These are phyloP conservation scores for Podaxis sp. DNA, from an alignment of 768 basidiomycete genomes.

Conservation along the genomic window DNA sequence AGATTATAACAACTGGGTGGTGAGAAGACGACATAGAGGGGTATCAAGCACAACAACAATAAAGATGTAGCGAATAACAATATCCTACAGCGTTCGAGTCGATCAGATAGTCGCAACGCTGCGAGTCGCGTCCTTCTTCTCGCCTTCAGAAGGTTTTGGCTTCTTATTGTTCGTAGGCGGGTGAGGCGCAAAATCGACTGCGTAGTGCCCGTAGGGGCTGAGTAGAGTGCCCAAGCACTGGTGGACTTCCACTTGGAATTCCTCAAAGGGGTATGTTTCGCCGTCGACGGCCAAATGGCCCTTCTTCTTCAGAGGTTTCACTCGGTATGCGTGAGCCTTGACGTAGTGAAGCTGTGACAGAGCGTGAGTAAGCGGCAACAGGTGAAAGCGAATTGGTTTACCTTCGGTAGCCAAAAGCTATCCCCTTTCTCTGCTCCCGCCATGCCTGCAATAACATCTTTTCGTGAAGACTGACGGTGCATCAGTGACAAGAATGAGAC, in stretches of 20 bases:
- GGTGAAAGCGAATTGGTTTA: slow-evolving; percentile 27
- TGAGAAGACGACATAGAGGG: background rate
- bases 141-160: background rate
- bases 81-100: background rate
- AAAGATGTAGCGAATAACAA: slow-evolving; percentile 9
- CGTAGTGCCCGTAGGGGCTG: slow-evolving; percentile 62
- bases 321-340: slow-evolving; percentile 72
- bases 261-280: slow-evolving; percentile 70
- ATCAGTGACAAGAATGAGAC: background rate
- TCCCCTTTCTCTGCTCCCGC: slow-evolving; percentile 63
- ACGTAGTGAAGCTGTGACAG: slow-evolving; percentile 59
- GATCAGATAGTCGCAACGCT: slow-evolving; percentile 2
- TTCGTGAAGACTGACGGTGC: slow-evolving; percentile 42
- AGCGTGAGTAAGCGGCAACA: slow-evolving; percentile 3
- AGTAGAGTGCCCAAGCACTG: slow-evolving; percentile 62
- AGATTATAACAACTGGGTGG: background rate
- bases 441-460: slow-evolving; percentile 49
- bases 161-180: slow-evolving; percentile 9
- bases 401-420: slow-evolving; percentile 59
- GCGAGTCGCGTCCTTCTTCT: slow-evolving; percentile 4
- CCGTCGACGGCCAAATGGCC: slow-evolving; percentile 75
- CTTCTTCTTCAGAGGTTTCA: slow-evolving; percentile 54
- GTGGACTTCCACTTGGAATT: slow-evolving; percentile 77
- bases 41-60: slow-evolving; percentile 10
- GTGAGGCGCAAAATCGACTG: slow-evolving; percentile 45